These are phyloP conservation scores for Dimocarpus longan DNA, from an alignment of 345 rosid genomes.

Conservation along the genomic window DNA sequence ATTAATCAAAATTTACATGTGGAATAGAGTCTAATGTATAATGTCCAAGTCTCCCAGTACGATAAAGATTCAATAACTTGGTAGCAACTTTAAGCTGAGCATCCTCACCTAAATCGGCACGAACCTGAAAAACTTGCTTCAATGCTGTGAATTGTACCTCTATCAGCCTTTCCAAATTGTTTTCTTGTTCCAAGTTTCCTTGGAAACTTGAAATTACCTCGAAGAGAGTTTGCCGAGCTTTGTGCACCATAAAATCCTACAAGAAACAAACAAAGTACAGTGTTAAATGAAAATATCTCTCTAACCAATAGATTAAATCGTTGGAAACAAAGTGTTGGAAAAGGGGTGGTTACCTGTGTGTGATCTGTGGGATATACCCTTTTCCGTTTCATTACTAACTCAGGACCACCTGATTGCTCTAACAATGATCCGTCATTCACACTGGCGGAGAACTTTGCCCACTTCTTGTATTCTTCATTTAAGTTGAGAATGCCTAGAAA, in stretches of 20 bases:
- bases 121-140: conserved; percentile 41
- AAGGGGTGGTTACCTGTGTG: conserved; percentile 55
- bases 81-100: conserved; percentile 43
- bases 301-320: background rate
- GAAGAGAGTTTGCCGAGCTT: conserved; percentile 54
- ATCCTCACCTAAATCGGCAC: conserved; percentile 40
- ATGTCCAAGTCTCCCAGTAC: conserved; percentile 86
- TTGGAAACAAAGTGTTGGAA: background rate
- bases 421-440: conserved; percentile 10
- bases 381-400: conserved; percentile 31
- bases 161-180: conserved; percentile 47
- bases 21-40: conserved; percentile 56
- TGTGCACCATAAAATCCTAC: conserved; percentile 67
- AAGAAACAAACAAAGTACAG: background rate
- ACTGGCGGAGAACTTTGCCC: conserved; percentile 46
- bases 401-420: conserved; percentile 26
- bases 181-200: conserved; percentile 37
- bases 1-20: background rate
- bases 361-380: conserved; percentile 66
- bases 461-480: conserved; percentile 64
- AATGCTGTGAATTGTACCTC: conserved; percentile 46
- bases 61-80: conserved; percentile 69
- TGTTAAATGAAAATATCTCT: background rate
- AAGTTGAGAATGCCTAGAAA: conserved; percentile 63
- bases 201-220: conserved; percentile 43